Percentiles rank a stretch among this genome's conserved stretches.
Evolutionary conservation across 2,329 filamentous ascomycete genomes (phyloP).

Genomic region (Nannizziopsis barbatae): DNA sequence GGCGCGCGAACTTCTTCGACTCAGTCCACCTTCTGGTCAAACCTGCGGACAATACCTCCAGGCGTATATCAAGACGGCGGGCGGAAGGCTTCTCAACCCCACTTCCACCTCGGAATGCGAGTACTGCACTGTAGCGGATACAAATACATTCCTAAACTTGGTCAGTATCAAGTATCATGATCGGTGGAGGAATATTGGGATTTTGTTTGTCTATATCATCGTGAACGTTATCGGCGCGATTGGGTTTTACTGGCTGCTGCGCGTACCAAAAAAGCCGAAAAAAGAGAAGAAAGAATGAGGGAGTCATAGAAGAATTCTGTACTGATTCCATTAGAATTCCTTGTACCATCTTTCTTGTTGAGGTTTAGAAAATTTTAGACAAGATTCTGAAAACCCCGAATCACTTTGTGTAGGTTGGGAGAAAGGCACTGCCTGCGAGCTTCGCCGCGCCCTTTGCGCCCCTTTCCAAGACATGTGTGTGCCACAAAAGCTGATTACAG

Average conservation of each 20-base stretch:
- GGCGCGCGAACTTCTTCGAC: conserved; percentile 25
- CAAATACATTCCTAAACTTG: conserved; percentile 39
- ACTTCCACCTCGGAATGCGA: conserved; percentile 37
- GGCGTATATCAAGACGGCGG: conserved; percentile 27
- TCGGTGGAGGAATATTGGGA: conserved; percentile 59
- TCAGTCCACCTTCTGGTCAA: conserved; percentile 45
- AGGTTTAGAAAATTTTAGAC: background rate
- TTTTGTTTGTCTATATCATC: conserved; percentile 55
- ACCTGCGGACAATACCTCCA: conserved; percentile 48
- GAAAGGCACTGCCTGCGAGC: too few relatives aligned
- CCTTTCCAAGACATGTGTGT: too few relatives aligned
- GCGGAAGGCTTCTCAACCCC: conserved; percentile 36
- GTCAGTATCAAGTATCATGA: conserved; percentile 37
- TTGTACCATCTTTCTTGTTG: background rate
- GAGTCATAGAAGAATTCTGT: background rate
- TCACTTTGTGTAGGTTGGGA: background rate
- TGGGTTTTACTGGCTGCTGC: conserved; percentile 51
- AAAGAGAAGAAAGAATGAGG: conserved; percentile 15
- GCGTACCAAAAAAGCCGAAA: conserved; percentile 38
- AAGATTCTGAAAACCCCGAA: background rate
- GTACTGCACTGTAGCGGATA: conserved; percentile 39
- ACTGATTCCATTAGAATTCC: background rate
- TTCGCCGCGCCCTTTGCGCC: too few relatives aligned
- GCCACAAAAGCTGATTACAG: too few relatives aligned
- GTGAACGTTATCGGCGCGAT: conserved; percentile 54